phyloP scores from a whole-genome alignment of 495 filamentous ascomycete genomes.

The Hypoxylon intermedium region DNA sequence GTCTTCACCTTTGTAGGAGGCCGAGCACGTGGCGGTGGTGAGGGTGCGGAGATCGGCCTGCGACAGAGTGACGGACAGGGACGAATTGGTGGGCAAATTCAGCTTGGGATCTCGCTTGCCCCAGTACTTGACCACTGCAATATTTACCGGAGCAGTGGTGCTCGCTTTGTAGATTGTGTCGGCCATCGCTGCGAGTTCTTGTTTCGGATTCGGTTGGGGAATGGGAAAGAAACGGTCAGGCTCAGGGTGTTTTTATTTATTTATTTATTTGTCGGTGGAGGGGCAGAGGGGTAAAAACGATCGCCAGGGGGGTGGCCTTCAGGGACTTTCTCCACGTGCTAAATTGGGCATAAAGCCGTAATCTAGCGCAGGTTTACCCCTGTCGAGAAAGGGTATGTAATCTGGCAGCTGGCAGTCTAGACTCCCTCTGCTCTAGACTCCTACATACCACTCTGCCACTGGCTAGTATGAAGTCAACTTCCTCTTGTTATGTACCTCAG shows the following conservation, averaged over 20 bases:
- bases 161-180: conserved; percentile 80
- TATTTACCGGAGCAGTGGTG: conserved; percentile 97
- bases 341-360: neutral
- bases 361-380: neutral
- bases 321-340: conserved; percentile 7
- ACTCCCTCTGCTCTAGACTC: too few relatives aligned
- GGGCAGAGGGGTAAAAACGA: conserved; percentile 2
- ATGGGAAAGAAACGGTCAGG: conserved; percentile 18
- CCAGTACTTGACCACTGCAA: conserved; percentile 99
- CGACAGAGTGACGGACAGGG: conserved; percentile 92
- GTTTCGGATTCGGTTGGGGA: neutral
- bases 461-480: too few relatives aligned
- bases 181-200: conserved; percentile 48
- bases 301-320: conserved; percentile 4
- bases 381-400: neutral
- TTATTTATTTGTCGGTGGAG: conserved; percentile 17
- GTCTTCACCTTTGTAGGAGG: conserved; percentile 72
- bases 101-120: conserved; percentile 91
- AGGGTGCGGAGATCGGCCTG: conserved; percentile 93
- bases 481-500: too few relatives aligned
- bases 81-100: conserved; percentile 97
- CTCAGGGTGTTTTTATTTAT: conserved; percentile 4
- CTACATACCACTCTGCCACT: too few relatives aligned
- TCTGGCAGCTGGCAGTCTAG: too few relatives aligned
- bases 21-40: conserved; percentile 92